Conservation (phyloP, 805 yeast species). For the Yamadazyma endophytica region DNA sequence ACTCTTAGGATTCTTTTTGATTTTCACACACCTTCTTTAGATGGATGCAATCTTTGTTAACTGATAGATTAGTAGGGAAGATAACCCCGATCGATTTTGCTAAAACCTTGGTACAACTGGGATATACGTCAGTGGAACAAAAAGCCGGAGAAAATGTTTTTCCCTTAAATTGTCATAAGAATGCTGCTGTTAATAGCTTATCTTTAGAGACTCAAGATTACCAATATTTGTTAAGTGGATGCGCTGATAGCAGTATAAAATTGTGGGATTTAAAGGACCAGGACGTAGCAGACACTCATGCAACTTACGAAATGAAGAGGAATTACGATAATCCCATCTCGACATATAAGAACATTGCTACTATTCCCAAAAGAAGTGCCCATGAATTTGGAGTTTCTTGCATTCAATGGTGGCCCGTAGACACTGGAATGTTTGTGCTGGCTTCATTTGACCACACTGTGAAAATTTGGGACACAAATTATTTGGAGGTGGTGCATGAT, state of each 20-base stretch:
- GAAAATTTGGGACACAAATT: conserved; percentile 76
- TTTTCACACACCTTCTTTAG: neutral
- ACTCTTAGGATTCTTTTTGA: neutral
- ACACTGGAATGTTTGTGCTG: conserved; percentile 79
- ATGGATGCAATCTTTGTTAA: conserved; percentile 35
- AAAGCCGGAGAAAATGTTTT: conserved; percentile 21
- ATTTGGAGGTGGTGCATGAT: conserved; percentile 60
- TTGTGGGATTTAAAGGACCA: conserved; percentile 54
- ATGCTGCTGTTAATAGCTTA: conserved; percentile 56
- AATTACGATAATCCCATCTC: conserved; percentile 30
- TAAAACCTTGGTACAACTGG: conserved; percentile 32
- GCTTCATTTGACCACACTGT: conserved; percentile 76
- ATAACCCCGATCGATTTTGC: conserved; percentile 30
- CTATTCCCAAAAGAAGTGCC: conserved; percentile 33
- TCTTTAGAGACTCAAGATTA: conserved; percentile 47
- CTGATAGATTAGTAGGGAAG: conserved; percentile 28
- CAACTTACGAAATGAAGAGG: conserved; percentile 7
- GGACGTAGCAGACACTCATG: neutral
- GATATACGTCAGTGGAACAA: conserved; percentile 27
- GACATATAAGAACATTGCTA: conserved; percentile 23
- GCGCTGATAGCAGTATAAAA: conserved; percentile 65
- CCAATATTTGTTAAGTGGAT: conserved; percentile 60
- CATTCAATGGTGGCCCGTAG: conserved; percentile 85
- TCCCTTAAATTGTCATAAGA: conserved; percentile 41
- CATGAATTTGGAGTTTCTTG: conserved; percentile 74